Evolutionary conservation across 257 asterid genomes (phyloP).

Genomic region (Scutellaria minor): DNA sequence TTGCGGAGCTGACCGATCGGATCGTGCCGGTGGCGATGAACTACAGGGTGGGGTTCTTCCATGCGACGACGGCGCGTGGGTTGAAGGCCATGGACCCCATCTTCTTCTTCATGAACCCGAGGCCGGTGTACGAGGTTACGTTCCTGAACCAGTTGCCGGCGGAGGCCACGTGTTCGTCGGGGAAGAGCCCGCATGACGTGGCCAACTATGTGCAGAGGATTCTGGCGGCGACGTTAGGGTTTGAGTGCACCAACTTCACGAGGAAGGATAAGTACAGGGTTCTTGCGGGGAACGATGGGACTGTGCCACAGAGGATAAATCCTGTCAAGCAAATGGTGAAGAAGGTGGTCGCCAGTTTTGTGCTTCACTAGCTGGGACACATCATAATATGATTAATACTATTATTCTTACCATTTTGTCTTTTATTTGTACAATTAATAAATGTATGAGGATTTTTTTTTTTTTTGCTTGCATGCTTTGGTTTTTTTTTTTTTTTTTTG

Average conservation of each 20-base stretch:
- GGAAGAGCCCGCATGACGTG: slow-evolving; percentile 84
- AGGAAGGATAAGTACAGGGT: slow-evolving; percentile 86
- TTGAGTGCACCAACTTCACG: slow-evolving; percentile 88
- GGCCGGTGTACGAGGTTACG: slow-evolving; percentile 81
- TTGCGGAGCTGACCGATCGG: slow-evolving; percentile 79
- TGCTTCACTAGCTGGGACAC: slow-evolving; percentile 31
- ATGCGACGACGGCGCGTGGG: slow-evolving; percentile 90
- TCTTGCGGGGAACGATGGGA: slow-evolving; percentile 90
- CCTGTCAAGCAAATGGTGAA: slow-evolving; percentile 9
- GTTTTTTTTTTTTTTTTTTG: too few relatives aligned
- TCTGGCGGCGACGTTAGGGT: slow-evolving; percentile 84
- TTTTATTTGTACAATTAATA: slow-evolving; percentile 9
- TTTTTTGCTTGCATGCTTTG: not conserved
- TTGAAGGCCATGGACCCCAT: slow-evolving; percentile 88
- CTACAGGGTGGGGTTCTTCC: slow-evolving; percentile 77
- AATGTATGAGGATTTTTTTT: not conserved
- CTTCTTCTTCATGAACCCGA: slow-evolving; percentile 90
- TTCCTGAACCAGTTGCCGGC: slow-evolving; percentile 77
- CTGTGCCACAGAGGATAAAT: slow-evolving; percentile 43
- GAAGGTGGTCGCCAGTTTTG: slow-evolving; percentile 54
- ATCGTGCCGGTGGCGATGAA: slow-evolving; percentile 93
- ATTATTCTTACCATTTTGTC: not conserved
- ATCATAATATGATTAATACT: not conserved
- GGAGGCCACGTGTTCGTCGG: slow-evolving; percentile 85
- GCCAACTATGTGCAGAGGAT: slow-evolving; percentile 90